Evolutionary conservation across 2,329 filamentous ascomycete species (phyloP), one percentile per base, ranked within the genome.

Genomic region (Monosporascus sp.): DNA sequence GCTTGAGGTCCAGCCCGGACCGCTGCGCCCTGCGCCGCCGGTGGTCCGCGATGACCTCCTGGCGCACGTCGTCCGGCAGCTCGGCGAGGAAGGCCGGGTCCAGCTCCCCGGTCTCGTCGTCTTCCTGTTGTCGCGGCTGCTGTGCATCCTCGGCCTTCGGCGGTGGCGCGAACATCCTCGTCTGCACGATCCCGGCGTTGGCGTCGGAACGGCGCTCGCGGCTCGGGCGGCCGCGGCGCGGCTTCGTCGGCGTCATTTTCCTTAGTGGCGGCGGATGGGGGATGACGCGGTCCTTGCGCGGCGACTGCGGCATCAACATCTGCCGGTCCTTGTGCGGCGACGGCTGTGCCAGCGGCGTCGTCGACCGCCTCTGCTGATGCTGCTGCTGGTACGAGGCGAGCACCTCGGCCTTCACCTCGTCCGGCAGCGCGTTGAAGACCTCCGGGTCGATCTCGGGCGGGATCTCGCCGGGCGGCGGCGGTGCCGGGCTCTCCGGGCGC

Each of bases 381-480:
- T 68, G 68, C 50, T 27, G 26, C 26, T 2, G 26, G 65, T 96
- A 96, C 37, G 87, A 85, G 3, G 82, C 85, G 8, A 97, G 71
- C 1, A 97, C 77, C 69, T 97, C 94, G 2, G 85, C 83, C 57
- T 92, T 89, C 66, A 99, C 84, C 57, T 96, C 91, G 38, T 88
- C 85, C 0, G 94, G 94, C 1, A 99, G 76, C 1, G 89, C 89
- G 43, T 86, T 82, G 57, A 97, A 87, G 2, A 91, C 88, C 43
- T 93, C 90, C 0, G 85, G 85, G 64, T 99, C 94, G 20, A 97
- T 78, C 61, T 96, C 89, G 0, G 91, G 87, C 26, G 90, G 85
- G 1, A 85, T 70, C 8, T 72, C 70, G 16, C 66, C 63, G 3
- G 41, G 41, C 41, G 20, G 20, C 20, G 54, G 41, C 5, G 63